A percentile compares a stretch with the other conserved stretches of the same genome.
phyloP scores from a whole-genome alignment of 306 rosid species.

The Citrullus mucosospermus region DNA sequence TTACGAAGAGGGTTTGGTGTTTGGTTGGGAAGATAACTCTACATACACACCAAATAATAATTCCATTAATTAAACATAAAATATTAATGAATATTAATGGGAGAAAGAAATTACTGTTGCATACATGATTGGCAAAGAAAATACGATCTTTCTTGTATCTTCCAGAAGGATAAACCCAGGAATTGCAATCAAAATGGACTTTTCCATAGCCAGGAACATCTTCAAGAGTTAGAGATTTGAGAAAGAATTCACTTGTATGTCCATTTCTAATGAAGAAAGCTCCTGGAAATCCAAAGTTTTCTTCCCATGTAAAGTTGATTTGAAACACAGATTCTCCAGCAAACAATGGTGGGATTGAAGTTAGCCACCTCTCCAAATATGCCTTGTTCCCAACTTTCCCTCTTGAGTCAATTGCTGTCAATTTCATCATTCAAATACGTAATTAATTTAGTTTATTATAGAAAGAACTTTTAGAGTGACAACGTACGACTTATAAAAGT shows the following conservation, averaged over 20 bases:
- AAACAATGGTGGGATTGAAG: constrained; percentile 24
- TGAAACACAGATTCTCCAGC: constrained; percentile 45
- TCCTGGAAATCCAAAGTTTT: constrained; percentile 50
- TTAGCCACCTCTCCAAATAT: constrained; percentile 48
- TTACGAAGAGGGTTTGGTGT: constrained; percentile 51
- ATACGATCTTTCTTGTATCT: constrained; percentile 45
- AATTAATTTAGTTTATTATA: too few species aligned
- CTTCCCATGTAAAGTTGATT: constrained; percentile 49
- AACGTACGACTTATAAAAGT: too few species aligned
- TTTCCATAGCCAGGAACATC: constrained; percentile 52
- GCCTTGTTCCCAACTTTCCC: constrained; percentile 55
- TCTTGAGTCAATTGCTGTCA: constrained; percentile 31
- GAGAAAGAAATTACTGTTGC: not conserved
- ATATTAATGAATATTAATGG: too few species aligned
- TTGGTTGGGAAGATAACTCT: constrained; percentile 52
- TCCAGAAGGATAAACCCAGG: constrained; percentile 64
- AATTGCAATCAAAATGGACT: constrained; percentile 65
- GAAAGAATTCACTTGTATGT: constrained; percentile 60
- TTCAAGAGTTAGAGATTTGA: constrained; percentile 49
- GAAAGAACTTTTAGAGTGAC: too few species aligned
- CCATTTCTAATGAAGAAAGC: constrained; percentile 52
- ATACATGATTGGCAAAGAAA: constrained; percentile 77
- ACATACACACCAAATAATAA: not conserved
- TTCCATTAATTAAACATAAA: not conserved
- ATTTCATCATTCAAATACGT: too few species aligned